Evolutionary conservation across 768 basidiomycete species (phyloP), one percentile per base, ranked within the genome.

Genomic region (Termitomyces sp.): DNA sequence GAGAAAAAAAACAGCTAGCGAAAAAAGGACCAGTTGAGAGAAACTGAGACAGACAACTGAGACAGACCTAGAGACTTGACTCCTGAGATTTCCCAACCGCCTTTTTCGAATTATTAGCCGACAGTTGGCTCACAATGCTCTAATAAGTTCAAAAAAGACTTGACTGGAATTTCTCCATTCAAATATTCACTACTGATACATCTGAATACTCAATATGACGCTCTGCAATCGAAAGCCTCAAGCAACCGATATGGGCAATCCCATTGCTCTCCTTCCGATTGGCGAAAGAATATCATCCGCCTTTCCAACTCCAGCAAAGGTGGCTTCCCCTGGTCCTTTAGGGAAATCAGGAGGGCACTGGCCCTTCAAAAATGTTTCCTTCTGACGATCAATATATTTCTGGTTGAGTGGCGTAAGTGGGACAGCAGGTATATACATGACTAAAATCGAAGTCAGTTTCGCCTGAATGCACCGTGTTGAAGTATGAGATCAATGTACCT

Each of bases 361-460:
- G 7, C 85, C 85, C 8, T 70, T 61, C 40, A 86, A 71, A 72
- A 91, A 93, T 13, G 78, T 70, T 39, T 83, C 80, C 33, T 76
- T 82, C 70, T 93, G 91, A 64, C 77, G 75, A 58, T 76, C 71
- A 46, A 92, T 66, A 64, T 92, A 92, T 14, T 70, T 75, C 39
- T 74, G 74, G 67, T 90, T 89, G 62, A 75, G 73, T 1, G 82
- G 80, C 2, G 87, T 90, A 55, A 81, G 72, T 0, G 88, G 89
- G 10, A 87, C 83, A 6, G 89, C 83, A 0, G 86, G 85, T 51
- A 91, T 91, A 61, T 92, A 92, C 83, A 91, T 88, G 46, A 91
- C 89, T 82, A 62, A 4, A 20, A 36, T 10, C 4, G 0, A 48
- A 45, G 14, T 64, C 34, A 67, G 54, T 37, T 26, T 47, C 24